Evolutionary conservation across 495 filamentous ascomycete genomes (phyloP), one percentile per base, ranked within the genome.

Genomic region (Mytilinidion resinicola): DNA sequence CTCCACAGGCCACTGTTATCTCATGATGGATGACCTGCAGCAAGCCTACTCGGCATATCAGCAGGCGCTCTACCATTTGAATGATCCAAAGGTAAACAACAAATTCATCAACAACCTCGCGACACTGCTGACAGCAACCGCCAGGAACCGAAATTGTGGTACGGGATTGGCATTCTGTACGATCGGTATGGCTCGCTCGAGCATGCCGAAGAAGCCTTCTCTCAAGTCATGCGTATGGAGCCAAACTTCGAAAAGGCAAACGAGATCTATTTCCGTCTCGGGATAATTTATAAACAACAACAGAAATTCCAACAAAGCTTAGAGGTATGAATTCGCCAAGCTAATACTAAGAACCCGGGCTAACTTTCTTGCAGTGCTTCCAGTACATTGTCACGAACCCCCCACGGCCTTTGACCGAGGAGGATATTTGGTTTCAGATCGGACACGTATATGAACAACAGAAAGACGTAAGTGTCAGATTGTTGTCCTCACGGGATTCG

Each of bases 351-450:
- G 15, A 20, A 47, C 3, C 2, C 25, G 25, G 2, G 47, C 60
- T 57, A 56, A 65, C 43, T 52, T 14, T 17, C 19, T 35, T 25
- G 30, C 7, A 96, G 90, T 99, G 93, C 74, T 99, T 99, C 73
- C 90, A 90, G 72, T 99, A 96, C 70, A 99, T 99, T 57, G 90
- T 96, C 53, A 88, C 82, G 56, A 90, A 96, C 47, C 95, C 93
- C 17, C 93, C 93, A 9, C 82, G 90, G 4, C 93, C 93, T 14
- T 73, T 99, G 70, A 97, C 91, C 1, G 91, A 97, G 69, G 93
- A 96, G 70, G 93, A 99, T 67, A 99, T 99, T 59, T 97, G 92
- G 92, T 99, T 99, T 74, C 93, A 99, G 71, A 97, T 99, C 64
- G 93, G 93, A 21, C 93, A 99, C 72, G 93, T 99, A 48, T 90